Conservation (phyloP, 2,329 filamentous ascomycete species). For the Colletotrichum lentis region DNA sequence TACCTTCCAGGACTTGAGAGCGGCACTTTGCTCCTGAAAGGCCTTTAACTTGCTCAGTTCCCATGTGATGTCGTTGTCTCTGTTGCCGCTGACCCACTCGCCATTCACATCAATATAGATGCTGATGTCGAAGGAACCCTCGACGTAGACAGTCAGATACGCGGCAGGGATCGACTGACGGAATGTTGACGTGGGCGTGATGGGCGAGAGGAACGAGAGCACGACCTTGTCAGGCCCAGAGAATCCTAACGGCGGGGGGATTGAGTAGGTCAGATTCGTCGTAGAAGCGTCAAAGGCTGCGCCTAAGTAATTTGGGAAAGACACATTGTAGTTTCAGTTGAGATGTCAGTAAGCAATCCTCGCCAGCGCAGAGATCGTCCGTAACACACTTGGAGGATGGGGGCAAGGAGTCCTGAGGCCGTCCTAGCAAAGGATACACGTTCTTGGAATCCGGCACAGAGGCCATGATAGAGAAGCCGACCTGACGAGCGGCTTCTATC, state of each 20-base stretch:
- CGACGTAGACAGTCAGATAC: conserved; percentile 76
- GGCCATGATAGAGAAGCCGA: conserved; percentile 61
- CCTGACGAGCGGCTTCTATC: conserved; percentile 41
- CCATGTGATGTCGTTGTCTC: conserved; percentile 76
- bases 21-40: conserved; percentile 47
- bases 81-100: conserved; percentile 83
- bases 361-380: background rate
- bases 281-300: conserved; percentile 59
- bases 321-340: conserved; percentile 48
- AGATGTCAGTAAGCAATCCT: conserved; percentile 15
- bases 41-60: conserved; percentile 59
- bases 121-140: conserved; percentile 70
- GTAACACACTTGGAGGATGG: conserved; percentile 41
- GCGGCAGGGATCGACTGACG: conserved; percentile 84
- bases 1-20: conserved; percentile 73
- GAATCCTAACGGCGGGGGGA: conserved; percentile 45
- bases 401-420: conserved; percentile 59
- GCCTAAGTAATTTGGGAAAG: conserved; percentile 55
- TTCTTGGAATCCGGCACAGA: conserved; percentile 52
- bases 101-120: conserved; percentile 75
- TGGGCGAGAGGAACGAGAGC: conserved; percentile 73
- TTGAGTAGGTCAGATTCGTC: conserved; percentile 59
- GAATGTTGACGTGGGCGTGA: conserved; percentile 82
- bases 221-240: conserved; percentile 49
- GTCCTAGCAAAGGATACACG: conserved; percentile 61